A percentile compares a stretch with the other conserved stretches of the same genome.
Evolutionary conservation across 345 rosid species (phyloP).

Genomic region (Pistacia atlantica): DNA sequence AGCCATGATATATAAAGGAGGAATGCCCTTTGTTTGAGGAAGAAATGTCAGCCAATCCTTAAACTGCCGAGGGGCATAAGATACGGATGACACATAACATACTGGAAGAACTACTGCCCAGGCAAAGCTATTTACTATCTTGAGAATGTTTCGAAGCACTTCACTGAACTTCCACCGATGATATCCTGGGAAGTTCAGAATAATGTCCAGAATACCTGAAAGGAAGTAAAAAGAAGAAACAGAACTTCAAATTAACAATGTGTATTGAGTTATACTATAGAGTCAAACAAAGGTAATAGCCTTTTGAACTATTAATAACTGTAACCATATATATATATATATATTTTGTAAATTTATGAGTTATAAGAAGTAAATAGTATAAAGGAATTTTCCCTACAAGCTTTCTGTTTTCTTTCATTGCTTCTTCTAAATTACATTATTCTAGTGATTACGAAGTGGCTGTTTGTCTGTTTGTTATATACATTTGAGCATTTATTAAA

Average conservation of each 20-base stretch:
- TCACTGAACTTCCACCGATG: slow-evolving; percentile 89
- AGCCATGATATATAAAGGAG: slow-evolving; percentile 78
- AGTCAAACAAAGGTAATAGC: neutral
- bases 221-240: slow-evolving; percentile 13
- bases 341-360: neutral
- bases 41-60: slow-evolving; percentile 56
- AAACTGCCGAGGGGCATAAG: slow-evolving; percentile 43
- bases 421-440: neutral
- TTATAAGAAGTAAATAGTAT: neutral
- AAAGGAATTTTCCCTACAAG: too few species aligned
- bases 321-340: too few species aligned
- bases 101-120: slow-evolving; percentile 83
- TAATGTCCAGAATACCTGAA: slow-evolving; percentile 82
- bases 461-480: too few species aligned
- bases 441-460: neutral
- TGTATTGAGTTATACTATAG: neutral
- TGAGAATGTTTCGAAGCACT: slow-evolving; percentile 71
- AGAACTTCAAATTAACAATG: neutral
- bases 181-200: slow-evolving; percentile 91
- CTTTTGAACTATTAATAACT: neutral
- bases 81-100: slow-evolving; percentile 62
- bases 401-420: slow-evolving; percentile 1
- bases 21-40: slow-evolving; percentile 63
- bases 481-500: too few species aligned
- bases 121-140: slow-evolving; percentile 68